These are phyloP conservation scores for Trypanosomatidae sp. DNA, from an alignment of 208 protist genomes.

Conservation along the genomic window DNA sequence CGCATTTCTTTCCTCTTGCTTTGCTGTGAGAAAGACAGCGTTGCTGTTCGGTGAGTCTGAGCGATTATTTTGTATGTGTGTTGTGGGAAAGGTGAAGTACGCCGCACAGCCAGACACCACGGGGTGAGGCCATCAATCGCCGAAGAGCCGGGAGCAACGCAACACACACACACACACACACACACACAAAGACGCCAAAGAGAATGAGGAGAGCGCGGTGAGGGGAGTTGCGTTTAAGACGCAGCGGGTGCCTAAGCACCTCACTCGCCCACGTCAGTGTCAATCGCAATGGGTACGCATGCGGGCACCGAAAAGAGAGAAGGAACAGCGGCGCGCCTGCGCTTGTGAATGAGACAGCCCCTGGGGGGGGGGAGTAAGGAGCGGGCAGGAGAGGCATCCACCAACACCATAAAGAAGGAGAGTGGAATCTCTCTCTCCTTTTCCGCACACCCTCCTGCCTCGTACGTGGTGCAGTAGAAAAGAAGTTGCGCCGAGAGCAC, in stretches of 20 bases:
- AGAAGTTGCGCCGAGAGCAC: neutral
- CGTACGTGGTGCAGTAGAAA: neutral
- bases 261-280: neutral
- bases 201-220: neutral
- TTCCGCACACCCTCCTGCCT: neutral
- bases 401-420: neutral
- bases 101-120: neutral
- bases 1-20: no score
- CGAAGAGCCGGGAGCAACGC: neutral
- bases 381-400: neutral
- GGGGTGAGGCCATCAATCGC: neutral
- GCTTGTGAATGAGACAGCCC: neutral
- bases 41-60: no score
- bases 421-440: neutral
- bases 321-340: neutral
- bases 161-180: no score
- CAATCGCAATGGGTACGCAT: neutral
- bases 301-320: neutral
- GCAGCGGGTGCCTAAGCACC: neutral
- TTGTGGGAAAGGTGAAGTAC: neutral
- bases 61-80: no score
- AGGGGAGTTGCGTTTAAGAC: neutral
- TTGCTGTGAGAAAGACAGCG: no score
- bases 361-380: neutral
- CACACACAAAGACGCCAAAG: neutral